Base-by-base conservation (phyloP, 805 yeast genomes). In the Yamadazyma olivae region DNA sequence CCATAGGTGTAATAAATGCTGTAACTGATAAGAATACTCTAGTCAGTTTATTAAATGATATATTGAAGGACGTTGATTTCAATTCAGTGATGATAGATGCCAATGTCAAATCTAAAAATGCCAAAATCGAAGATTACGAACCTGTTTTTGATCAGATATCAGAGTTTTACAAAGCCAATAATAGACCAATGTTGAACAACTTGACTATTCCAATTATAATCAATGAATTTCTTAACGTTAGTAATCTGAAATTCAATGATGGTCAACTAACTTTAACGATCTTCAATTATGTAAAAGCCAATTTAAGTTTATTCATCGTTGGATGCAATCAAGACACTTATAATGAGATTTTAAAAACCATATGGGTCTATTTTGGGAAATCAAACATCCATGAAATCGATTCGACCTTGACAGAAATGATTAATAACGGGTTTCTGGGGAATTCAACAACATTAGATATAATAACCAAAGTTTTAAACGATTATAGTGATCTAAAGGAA, bases 261-360 rank as follows among this genome's bases (percentile, higher is more conserved):
- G 71, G 71, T 1, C 57, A 55, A 30, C 46, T 64, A 41, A 60
- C 69, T 1, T 42, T 64, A 30, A 48, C 65, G 2, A 35, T 67
- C 26, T 67, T 64, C 50, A 63, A 67, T 41, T 25, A 46, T 27
- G 47, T 63, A 19, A 64, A 64, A 42, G 51, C 45, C 14, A 63
- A 67, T 40, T 39, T 66, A 23, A 45, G 48, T 10, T 41, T 63
- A 17, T 64, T 63, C 46, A 52, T 67, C 7, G 46, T 59, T 3
- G 46, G 54, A 8, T 64, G 70, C 47, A 63, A 64, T 46, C 72
- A 67, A 45, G 59, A 53, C 14, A 67, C 72, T 2, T 67, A 61
- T 42, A 67, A 67, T 41, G 65, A 66, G 41, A 48, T 67, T 4
- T 42, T 67, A 29, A 53, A 59, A 34, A 46, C 56, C 14, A 49